Base-by-base conservation (phyloP, 306 rosid genomes). In the Alnus glutinosa region DNA sequence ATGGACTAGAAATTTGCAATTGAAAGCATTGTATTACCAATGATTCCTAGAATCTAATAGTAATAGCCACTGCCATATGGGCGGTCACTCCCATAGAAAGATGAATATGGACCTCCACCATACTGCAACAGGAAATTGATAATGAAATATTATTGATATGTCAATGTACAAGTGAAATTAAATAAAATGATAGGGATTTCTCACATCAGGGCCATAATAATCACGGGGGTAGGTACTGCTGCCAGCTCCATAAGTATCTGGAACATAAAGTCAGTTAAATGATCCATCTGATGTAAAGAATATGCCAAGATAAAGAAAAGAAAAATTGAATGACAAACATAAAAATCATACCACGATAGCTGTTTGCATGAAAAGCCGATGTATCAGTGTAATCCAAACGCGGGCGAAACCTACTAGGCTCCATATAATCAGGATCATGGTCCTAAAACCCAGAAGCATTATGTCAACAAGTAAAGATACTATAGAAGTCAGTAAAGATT, bases 331-430 rank as follows among this genome's bases (percentile, higher is more conserved):
- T 15, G 39, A 6, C 15, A 74, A 63, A 71, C 71, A 28, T 34
- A 58, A 71, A 71, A 67, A 50, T 55, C 75, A 66, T 59, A 91
- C 97, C 97, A 80, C 83, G 82, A 70, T 86, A 78, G 66, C 10
- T 89, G 71, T 67, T 79, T 80, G 84, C 87, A 9, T 3, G 86
- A 84, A 86, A 89, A 64, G 80, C 50, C 73, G 90, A 81, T 2
- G 90, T 90, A 78, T 89, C 87, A 57, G 88, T 59, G 78, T 84
- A 88, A 81, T 89, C 93, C 85, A 91, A 78, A 78, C 92, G 88
- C 2, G 90, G 94, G 67, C 92, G 94, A 67, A 75, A n/a, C 82
- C 91, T 82, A 72, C 37, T 78, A 51, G 96, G 91, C 68, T 88
- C 96, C 83, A 83, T 82, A 79, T 84, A 81, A 80, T 84, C 92